Evolutionary conservation across 2,329 filamentous ascomycete species (phyloP).

Genomic region (Clarireedia hainanense): DNA sequence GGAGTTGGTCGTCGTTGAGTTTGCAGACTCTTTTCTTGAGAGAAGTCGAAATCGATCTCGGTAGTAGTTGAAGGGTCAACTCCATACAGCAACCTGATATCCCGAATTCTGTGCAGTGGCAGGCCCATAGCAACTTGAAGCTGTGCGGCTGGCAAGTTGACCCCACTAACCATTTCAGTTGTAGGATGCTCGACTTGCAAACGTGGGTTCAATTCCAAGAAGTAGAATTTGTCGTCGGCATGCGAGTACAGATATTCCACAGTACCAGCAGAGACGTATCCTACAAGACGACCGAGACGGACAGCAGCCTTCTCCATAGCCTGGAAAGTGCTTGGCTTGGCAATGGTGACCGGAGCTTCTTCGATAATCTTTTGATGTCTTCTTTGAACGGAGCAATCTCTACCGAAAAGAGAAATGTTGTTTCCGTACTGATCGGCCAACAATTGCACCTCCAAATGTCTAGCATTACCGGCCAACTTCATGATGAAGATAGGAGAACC

Average conservation of each 20-base stretch:
- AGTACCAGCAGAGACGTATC: conserved; percentile 97
- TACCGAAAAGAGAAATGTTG: conserved; percentile 97
- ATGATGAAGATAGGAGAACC: conserved; percentile 99
- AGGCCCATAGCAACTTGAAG: conserved; percentile 99
- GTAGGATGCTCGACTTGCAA: conserved; percentile 99
- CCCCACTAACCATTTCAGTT: conserved; percentile 97
- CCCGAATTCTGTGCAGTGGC: conserved; percentile 86
- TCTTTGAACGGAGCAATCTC: conserved; percentile 97
- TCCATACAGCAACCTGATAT: conserved; percentile 93
- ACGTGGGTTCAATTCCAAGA: conserved; percentile 96
- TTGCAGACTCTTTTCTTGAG: conserved; percentile 71
- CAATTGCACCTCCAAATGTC: conserved; percentile 95
- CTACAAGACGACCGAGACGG: conserved; percentile 84
- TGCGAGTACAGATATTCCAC: conserved; percentile 99
- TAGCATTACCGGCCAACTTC: conserved; percentile 94
- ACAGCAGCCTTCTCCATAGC: conserved; percentile 96
- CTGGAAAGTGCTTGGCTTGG: conserved; percentile 80
- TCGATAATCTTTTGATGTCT: conserved; percentile 99
- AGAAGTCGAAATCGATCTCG: conserved; percentile 95
- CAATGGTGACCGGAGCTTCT: conserved; percentile 95
- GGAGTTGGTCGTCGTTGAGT: conserved; percentile 84
- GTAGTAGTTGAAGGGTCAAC: conserved; percentile 81
- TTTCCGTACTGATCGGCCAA: conserved; percentile 98
- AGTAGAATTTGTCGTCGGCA: conserved; percentile 98
- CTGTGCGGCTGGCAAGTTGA: conserved; percentile 94